phyloP scores from a whole-genome alignment of 2,329 filamentous ascomycete genomes.

The Fusarium sambucinum region DNA sequence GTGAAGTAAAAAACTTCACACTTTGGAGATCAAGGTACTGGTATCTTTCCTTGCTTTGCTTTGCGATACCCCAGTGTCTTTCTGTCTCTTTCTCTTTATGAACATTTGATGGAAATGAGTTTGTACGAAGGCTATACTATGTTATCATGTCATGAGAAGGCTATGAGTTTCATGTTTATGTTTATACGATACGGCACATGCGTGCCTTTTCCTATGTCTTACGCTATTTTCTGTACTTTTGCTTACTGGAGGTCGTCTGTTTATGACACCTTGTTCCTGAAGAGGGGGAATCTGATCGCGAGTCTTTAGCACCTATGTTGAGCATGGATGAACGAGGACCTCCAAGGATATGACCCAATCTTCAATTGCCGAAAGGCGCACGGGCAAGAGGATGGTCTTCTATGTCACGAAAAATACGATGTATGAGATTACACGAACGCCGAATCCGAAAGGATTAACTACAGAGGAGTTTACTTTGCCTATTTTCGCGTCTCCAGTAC shows the following conservation, averaged over 20 bases:
- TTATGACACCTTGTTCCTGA: conserved; percentile 20
- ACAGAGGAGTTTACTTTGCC: conserved; percentile 9
- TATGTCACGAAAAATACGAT: conserved; percentile 32
- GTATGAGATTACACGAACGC: conserved; percentile 23
- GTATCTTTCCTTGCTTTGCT: conserved; percentile 27
- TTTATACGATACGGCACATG: conserved; percentile 33
- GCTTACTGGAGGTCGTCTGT: conserved; percentile 9
- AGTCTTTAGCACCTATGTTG: conserved; percentile 7
- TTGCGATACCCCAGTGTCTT: conserved; percentile 34
- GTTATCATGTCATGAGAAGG: conserved; percentile 34
- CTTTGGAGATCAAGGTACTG: conserved; percentile 23
- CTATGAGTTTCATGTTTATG: conserved; percentile 38
- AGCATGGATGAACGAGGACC: conserved; percentile 11
- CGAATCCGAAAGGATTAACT: conserved; percentile 18
- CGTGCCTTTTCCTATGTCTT: conserved; percentile 42
- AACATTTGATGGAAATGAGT: conserved; percentile 26
- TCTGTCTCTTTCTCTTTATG: conserved; percentile 13
- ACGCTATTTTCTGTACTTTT: conserved; percentile 8
- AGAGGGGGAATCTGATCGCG: conserved; percentile 9
- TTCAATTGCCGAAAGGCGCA: conserved; percentile 35
- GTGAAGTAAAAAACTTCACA: conserved; percentile 11
- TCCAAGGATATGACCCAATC: conserved; percentile 11
- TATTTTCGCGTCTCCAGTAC: conserved; percentile 7
- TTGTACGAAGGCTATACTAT: conserved; percentile 33
- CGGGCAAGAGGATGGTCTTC: conserved; percentile 28